Conservation (phyloP, 2,329 filamentous ascomycete species). For the Botrytis pseudocinerea region DNA sequence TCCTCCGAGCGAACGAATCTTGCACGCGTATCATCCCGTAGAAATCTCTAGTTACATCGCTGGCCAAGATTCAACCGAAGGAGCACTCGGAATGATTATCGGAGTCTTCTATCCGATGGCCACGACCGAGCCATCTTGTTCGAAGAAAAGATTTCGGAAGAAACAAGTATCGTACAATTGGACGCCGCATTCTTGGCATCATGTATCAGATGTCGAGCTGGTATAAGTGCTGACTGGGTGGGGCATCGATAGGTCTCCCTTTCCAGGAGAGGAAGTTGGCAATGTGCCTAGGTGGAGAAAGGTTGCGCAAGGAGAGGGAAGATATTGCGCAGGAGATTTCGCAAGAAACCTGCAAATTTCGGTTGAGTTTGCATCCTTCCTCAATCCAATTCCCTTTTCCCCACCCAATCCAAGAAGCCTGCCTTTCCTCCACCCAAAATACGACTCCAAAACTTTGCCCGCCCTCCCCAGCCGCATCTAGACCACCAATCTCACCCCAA, state of each 20-base stretch:
- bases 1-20: background rate
- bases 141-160: background rate
- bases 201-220: background rate
- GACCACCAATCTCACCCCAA: background rate
- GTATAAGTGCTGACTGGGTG: background rate
- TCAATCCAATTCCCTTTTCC: background rate
- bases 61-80: background rate
- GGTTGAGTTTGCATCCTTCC: background rate
- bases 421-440: background rate
- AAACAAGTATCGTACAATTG: background rate
- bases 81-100: background rate
- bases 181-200: constrained; percentile 1
- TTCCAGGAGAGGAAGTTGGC: constrained; percentile 9
- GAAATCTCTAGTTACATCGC: background rate
- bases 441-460: background rate
- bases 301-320: background rate
- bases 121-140: background rate
- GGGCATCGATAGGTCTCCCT: background rate
- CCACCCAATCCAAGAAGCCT: background rate
- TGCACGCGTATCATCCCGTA: background rate
- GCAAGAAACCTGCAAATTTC: background rate
- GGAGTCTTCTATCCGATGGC: background rate
- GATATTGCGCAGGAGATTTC: background rate
- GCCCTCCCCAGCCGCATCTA: background rate
- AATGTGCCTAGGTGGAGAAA: background rate